phyloP scores from a whole-genome alignment of 495 filamentous ascomycete genomes.

The Neurospora sp. region DNA sequence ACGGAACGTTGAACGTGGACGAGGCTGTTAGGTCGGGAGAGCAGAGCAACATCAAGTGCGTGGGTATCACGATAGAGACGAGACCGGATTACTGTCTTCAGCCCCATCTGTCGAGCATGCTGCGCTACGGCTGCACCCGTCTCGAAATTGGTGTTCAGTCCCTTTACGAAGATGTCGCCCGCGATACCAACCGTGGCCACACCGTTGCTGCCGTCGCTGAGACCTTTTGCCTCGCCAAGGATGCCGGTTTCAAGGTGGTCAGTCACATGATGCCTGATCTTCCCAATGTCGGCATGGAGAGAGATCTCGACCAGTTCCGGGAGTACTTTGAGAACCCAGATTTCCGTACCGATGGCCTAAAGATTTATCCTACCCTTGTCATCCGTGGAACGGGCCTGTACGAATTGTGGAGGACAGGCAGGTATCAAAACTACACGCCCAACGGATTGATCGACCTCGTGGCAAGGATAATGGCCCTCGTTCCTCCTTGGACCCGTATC shows the following conservation, averaged over 20 bases:
- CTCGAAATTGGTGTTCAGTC: conserved; percentile 94
- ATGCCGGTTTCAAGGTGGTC: conserved; percentile 97
- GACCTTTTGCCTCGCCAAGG: conserved; percentile 90
- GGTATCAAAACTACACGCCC: conserved; percentile 97
- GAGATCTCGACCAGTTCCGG: conserved; percentile 89
- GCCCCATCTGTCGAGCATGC: conserved; percentile 83
- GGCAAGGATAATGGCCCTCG: conserved; percentile 83
- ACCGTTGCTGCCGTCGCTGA: conserved; percentile 90
- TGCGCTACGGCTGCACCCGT: conserved; percentile 91
- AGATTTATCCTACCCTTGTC: conserved; percentile 96
- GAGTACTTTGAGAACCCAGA: conserved; percentile 97
- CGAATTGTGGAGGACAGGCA: conserved; percentile 91
- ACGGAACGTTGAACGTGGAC: conserved; percentile 83
- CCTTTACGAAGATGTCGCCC: conserved; percentile 94
- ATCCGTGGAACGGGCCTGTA: conserved; percentile 96
- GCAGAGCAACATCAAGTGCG: conserved; percentile 92
- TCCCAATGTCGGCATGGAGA: conserved; percentile 96
- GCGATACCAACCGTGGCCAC: conserved; percentile 95
- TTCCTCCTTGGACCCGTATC: conserved; percentile 96
- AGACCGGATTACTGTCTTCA: conserved; percentile 93
- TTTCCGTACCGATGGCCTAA: conserved; percentile 95
- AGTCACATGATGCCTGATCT: conserved; percentile 99
- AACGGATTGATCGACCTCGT: conserved; percentile 94
- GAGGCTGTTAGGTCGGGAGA: conserved; percentile 86
- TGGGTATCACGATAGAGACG: conserved; percentile 97